Evolutionary conservation across 345 rosid species (phyloP).

Genomic region (Murraya koenigii): DNA sequence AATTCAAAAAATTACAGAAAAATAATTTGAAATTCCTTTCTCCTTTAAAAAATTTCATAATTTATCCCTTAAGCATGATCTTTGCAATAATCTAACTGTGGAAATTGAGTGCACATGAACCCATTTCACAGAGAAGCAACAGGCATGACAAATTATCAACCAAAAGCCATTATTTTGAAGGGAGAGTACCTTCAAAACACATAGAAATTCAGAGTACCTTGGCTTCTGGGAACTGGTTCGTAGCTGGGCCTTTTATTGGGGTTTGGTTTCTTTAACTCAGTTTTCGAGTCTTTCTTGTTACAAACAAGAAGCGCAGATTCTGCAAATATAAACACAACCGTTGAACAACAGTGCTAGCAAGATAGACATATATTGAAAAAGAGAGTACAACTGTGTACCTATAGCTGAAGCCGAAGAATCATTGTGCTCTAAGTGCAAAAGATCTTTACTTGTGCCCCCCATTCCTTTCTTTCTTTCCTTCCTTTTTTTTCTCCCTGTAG

Average conservation of each 20-base stretch:
- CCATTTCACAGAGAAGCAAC: not conserved
- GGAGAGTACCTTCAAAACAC: not conserved
- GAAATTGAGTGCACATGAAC: not conserved
- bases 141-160: not conserved
- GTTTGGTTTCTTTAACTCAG: conserved; percentile 19
- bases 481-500: not conserved
- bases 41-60: not conserved
- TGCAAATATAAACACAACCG: conserved; percentile 10
- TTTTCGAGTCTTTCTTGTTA: conserved; percentile 14
- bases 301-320: conserved; percentile 47
- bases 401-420: conserved; percentile 24
- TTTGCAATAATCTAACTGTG: not conserved
- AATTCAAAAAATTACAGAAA: not conserved
- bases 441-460: conserved; percentile 42
- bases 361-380: not conserved
- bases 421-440: conserved; percentile 38
- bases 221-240: conserved; percentile 50
- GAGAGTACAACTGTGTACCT: conserved; percentile 19
- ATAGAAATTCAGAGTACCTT: conserved; percentile 29
- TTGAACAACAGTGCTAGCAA: not conserved
- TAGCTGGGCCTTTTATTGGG: conserved; percentile 37
- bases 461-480: conserved; percentile 12
- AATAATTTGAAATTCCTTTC: not conserved
- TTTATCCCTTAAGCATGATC: not conserved
- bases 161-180: not conserved